Evolutionary conservation across 164 flowering plant species (phyloP), one percentile per base, ranked within the genome.

Genomic region (Tetracentron sinense): DNA sequence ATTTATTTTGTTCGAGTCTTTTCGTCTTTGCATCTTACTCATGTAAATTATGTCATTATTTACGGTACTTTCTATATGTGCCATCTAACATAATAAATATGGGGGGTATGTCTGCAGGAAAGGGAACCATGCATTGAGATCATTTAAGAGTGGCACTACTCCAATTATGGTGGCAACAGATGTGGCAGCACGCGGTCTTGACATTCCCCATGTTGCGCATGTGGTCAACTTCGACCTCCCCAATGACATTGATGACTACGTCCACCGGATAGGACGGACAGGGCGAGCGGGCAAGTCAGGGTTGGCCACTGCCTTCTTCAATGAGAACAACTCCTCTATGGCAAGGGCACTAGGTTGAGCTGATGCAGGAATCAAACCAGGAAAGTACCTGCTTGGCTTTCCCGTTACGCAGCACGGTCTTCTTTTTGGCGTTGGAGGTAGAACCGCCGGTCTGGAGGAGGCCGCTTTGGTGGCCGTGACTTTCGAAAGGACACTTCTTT

Each of bases 111-210:
- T n/a, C n/a, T 72, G 54, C 82, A 86, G 92, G 92, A 86, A 68
- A 72, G 92, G 72, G 92, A 86, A 69, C 72, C n/a, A 69, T 0
- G 92, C 92, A 17, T 54, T 86, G 72, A 81, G 90, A 63, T 83
- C 84, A 19, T 87, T 87, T 50, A 85, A 83, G 75, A 83, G 82
- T 68, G 90, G 94, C 6, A 56, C 59, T 21, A 81, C 87, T 2
- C 90, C 94, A 35, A 88, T 88, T 60, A 59, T 88, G 62, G 94
- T 88, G 31, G 90, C 89, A 17, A 85, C 90, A 5, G 94, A 88
- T 70, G 91, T 88, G 35, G 94, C 94, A 25, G 90, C 90, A n/a
- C 86, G 94, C 55, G 94, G 90, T 29, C 83, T 85, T 20, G 94
- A 88, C 58, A 85, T 85, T 42, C 94, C 94, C 6, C 89, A 82